A percentile compares a stretch with the other conserved stretches of the same genome.
These are phyloP conservation scores for Taphrina sp. DNA, from an alignment of 1,139 yeast species.

Conservation along the genomic window DNA sequence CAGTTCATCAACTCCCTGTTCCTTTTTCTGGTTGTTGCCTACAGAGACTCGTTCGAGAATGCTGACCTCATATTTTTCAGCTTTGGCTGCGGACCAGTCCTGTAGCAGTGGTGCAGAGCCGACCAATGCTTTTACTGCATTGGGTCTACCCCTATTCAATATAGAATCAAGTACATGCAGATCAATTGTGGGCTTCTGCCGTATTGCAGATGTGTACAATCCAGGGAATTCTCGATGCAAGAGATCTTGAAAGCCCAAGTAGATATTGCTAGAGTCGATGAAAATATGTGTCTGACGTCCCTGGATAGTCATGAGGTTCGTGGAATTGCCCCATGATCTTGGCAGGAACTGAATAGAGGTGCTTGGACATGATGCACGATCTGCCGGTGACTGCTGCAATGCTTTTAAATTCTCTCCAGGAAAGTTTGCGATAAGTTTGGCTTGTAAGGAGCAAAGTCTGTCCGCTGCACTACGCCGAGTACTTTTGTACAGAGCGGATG, in stretches of 20 bases:
- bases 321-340: too few species aligned
- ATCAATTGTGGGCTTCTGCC: slow-evolving; percentile 17
- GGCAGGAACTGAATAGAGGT: too few species aligned
- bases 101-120: slow-evolving; percentile 31
- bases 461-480: neutral
- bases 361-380: too few species aligned
- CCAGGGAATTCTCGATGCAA: neutral
- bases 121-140: slow-evolving; percentile 19
- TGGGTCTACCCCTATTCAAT: slow-evolving; percentile 25
- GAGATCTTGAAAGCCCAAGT: slow-evolving; percentile 21
- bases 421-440: too few species aligned
- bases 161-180: slow-evolving; percentile 25
- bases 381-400: too few species aligned
- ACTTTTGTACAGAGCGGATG: neutral
- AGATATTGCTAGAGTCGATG: slow-evolving; percentile 32
- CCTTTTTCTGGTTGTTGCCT: neutral
- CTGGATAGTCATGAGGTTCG: too few species aligned
- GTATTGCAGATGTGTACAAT: neutral
- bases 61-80: slow-evolving; percentile 22
- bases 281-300: slow-evolving; percentile 31
- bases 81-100: slow-evolving; percentile 10
- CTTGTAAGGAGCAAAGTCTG: too few species aligned
- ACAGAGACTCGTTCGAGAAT: slow-evolving; percentile 26
- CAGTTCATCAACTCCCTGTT: slow-evolving; percentile 34
- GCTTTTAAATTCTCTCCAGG: too few species aligned